Evolutionary conservation across 495 filamentous ascomycete species (phyloP).

Genomic region (Extremus antarcticus): DNA sequence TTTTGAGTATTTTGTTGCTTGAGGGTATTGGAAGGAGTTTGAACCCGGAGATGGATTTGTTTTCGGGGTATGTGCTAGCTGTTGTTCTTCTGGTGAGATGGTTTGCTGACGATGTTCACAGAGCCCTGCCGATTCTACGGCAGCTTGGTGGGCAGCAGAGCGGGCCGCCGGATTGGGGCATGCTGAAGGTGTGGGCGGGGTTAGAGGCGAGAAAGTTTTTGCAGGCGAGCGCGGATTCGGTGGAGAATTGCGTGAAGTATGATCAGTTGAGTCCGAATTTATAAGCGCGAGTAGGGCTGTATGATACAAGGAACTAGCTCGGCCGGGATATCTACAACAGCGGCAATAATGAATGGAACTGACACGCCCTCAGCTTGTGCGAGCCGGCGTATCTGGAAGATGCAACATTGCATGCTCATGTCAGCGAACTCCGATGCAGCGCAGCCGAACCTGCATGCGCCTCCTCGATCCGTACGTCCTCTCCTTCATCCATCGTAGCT

Average conservation of each 20-base stretch:
- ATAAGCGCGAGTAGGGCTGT: constrained; percentile 2
- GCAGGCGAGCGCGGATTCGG: constrained; percentile 78
- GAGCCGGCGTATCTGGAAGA: too few relatives aligned
- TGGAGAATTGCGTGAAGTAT: constrained; percentile 41
- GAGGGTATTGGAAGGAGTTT: constrained; percentile 88
- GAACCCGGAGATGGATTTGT: constrained; percentile 77
- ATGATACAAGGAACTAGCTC: too few relatives aligned
- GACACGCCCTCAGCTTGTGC: too few relatives aligned
- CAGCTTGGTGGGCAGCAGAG: constrained; percentile 72
- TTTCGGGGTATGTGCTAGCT: constrained; percentile 53
- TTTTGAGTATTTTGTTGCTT: constrained; percentile 84
- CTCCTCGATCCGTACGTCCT: too few relatives aligned
- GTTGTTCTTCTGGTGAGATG: background rate
- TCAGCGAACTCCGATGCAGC: too few relatives aligned
- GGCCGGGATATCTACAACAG: too few relatives aligned
- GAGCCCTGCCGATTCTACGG: constrained; percentile 82
- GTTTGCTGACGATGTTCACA: constrained; percentile 23
- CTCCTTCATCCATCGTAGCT: too few relatives aligned
- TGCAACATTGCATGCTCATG: too few relatives aligned
- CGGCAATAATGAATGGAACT: too few relatives aligned
- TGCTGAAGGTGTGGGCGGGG: constrained; percentile 89
- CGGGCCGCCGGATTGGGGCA: constrained; percentile 69
- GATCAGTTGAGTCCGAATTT: constrained; percentile 36
- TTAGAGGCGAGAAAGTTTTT: constrained; percentile 80
- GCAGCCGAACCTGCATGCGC: too few relatives aligned